Base-by-base conservation (phyloP, 768 basidiomycete genomes). In the Cytidiella melzeri region DNA sequence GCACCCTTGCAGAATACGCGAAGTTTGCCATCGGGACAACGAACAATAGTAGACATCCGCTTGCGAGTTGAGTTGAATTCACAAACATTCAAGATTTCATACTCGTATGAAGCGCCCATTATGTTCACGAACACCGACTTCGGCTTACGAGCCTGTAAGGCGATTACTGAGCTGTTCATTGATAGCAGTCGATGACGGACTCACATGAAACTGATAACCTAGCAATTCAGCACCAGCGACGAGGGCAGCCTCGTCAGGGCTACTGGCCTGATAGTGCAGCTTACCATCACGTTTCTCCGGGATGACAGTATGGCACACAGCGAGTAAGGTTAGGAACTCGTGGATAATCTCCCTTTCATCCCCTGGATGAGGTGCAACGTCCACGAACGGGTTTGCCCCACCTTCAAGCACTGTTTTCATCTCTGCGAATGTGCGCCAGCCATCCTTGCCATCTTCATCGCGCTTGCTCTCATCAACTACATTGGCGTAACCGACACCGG, bases 61-160 rank as follows among this genome's bases (percentile, higher is more conserved):
- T 99, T 98, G 44, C 96, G 80, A 3, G 92, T 91, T 20, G 92
- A 96, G 64, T 98, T 98, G 76, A 99, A 99, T 69, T 98, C 96
- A 77, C 94, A 96, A 39, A 99, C 87, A 61, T 98, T 98, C 51
- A 99, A 68, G 49, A 98, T 80, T 61, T 97, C 82, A 63, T 83
- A 98, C 63, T 98, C 92, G 48, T 80, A 76, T 0, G 74, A 68
- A 47, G 72, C 67, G 18, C 91, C 92, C 43, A 77, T 72, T 49
- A 94, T 73, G 36, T 87, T 84, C 46, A 98, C 81, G 62, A 91
- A 97, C 5, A 94, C 90, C 0, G 95, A 96, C 62, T 86, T 92
- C 4, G 96, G 96, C 66, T 99, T 99, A 36, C 96, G 86, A 2
- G 77, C 94, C 93, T 97, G 63, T 13, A 44, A 27, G 19, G 39